phyloP scores from a whole-genome alignment of 495 filamentous ascomycete genomes.

The Neurospora sp. region DNA sequence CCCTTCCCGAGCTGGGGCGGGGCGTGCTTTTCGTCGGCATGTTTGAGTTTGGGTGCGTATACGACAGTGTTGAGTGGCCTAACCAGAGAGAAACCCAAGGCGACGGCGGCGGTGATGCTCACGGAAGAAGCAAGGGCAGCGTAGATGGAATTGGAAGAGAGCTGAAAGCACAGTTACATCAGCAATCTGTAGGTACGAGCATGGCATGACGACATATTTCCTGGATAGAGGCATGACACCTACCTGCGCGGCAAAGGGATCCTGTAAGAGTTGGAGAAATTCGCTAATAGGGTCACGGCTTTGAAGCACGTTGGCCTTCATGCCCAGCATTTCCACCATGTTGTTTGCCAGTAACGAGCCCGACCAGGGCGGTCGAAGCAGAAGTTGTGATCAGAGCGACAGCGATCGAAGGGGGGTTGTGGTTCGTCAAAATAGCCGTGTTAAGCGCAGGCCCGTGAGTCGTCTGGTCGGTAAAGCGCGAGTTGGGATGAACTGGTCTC shows the following conservation, averaged over 20 bases:
- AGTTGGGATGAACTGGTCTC: not conserved
- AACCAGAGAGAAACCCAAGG: constrained; percentile 74
- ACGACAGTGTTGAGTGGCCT: constrained; percentile 84
- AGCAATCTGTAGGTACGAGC: not conserved
- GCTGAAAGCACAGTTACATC: constrained; percentile 7
- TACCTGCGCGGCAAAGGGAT: constrained; percentile 41
- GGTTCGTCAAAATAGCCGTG: not conserved
- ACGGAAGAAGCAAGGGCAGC: constrained; percentile 79
- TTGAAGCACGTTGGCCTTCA: constrained; percentile 10
- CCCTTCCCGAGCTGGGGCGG: constrained; percentile 88
- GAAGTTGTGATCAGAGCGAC: constrained; percentile 5
- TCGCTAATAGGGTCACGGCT: constrained; percentile 21
- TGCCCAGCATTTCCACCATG: constrained; percentile 16
- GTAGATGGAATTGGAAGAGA: constrained; percentile 45
- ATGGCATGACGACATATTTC: not conserved
- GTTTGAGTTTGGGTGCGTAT: constrained; percentile 89
- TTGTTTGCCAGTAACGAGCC: constrained; percentile 1
- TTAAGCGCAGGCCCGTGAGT: not conserved
- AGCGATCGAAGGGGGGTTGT: not conserved
- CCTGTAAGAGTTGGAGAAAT: constrained; percentile 33
- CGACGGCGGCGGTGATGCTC: constrained; percentile 57
- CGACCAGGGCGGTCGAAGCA: constrained; percentile 2
- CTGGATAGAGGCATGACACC: not conserved
- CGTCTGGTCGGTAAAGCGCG: not conserved
- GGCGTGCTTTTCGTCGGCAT: constrained; percentile 83